These are phyloP conservation scores for Mucor plumbeus DNA, from an alignment of 371 early-diverging fungal species.

Conservation along the genomic window DNA sequence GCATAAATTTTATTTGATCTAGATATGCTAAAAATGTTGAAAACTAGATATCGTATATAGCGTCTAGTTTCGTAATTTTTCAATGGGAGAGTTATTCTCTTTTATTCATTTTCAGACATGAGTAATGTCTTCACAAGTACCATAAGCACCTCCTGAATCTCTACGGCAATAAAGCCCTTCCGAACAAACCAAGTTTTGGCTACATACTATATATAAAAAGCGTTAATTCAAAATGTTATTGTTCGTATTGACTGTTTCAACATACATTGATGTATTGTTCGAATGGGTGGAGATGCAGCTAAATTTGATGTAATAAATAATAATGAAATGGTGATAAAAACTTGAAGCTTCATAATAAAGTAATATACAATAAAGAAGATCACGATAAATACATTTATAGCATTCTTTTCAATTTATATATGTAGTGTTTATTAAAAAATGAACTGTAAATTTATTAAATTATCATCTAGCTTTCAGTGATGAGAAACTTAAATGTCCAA, in stretches of 20 bases:
- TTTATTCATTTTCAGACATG: neutral
- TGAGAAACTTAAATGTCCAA: conserved; percentile 47
- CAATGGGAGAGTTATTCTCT: too few relatives aligned
- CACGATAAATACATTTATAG: neutral
- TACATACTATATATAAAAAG: conserved; percentile 34
- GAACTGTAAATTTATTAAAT: neutral
- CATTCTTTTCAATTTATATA: neutral
- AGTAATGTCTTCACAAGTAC: conserved; percentile 38
- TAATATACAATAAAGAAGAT: neutral
- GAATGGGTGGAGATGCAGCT: neutral
- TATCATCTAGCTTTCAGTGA: conserved; percentile 16
- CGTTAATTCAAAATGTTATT: too few relatives aligned
- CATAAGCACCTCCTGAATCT: conserved; percentile 34
- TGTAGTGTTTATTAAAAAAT: neutral
- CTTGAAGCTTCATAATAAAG: neutral
- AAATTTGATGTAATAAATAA: neutral
- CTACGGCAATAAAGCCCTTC: conserved; percentile 39
- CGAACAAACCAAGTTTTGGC: conserved; percentile 44
- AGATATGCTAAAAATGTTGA: neutral
- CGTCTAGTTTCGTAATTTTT: too few relatives aligned
- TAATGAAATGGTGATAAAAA: neutral
- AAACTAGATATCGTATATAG: too few relatives aligned
- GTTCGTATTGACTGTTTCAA: too few relatives aligned
- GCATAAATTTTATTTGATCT: neutral
- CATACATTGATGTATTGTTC: conserved; percentile 25